Percentiles rank a stretch among this genome's conserved stretches.
These are phyloP conservation scores for Pseudocercospora vitis DNA, from an alignment of 2,329 filamentous ascomycete genomes.

Conservation along the genomic window DNA sequence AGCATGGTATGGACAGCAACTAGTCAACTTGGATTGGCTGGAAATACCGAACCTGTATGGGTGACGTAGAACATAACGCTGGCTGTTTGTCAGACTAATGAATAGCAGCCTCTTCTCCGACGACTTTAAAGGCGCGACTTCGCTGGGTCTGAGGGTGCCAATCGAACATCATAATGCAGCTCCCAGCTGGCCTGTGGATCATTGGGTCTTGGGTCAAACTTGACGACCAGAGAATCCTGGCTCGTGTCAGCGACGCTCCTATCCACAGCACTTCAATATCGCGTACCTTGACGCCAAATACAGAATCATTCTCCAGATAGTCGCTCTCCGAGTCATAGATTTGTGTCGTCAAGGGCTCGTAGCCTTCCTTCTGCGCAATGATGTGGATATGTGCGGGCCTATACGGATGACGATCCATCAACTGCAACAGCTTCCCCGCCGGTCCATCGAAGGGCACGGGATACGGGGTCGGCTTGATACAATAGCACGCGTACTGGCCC, in stretches of 20 bases:
- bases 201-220: slow-evolving; percentile 56
- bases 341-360: slow-evolving; percentile 72
- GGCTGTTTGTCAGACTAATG: background rate
- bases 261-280: background rate
- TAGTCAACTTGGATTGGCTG: slow-evolving; percentile 31
- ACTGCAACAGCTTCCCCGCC: slow-evolving; percentile 54
- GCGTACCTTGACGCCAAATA: slow-evolving; percentile 12
- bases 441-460: slow-evolving; percentile 27
- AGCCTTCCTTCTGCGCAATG: slow-evolving; percentile 48
- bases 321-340: slow-evolving; percentile 61
- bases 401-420: slow-evolving; percentile 62
- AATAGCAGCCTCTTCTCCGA: slow-evolving; percentile 1
- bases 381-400: slow-evolving; percentile 63
- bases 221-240: slow-evolving; percentile 57
- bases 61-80: slow-evolving; percentile 5
- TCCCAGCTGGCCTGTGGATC: slow-evolving; percentile 38
- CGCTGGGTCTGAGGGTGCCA: slow-evolving; percentile 18
- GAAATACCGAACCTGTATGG: slow-evolving; percentile 24
- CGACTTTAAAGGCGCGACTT: slow-evolving; percentile 11
- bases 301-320: slow-evolving; percentile 24
- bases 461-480: slow-evolving; percentile 30
- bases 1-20: slow-evolving; percentile 31
- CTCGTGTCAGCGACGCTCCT: background rate
- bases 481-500: slow-evolving; percentile 28
- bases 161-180: slow-evolving; percentile 22